Percentiles rank a stretch among this genome's conserved stretches.
Evolutionary conservation across 495 filamentous ascomycete species (phyloP).

Genomic region (Penicillium verhagenii): DNA sequence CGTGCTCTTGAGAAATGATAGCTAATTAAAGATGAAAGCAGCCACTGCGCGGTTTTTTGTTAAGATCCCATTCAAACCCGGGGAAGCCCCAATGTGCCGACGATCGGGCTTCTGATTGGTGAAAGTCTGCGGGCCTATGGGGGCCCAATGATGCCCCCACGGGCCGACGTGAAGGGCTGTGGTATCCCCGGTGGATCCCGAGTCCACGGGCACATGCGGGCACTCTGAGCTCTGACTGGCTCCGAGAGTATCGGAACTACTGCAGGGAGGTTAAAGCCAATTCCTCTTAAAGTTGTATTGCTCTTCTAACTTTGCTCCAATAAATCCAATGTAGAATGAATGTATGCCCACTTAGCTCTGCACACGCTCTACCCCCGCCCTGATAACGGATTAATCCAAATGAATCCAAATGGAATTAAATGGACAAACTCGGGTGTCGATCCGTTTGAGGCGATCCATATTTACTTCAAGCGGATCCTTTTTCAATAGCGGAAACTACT

Average conservation of each 20-base stretch:
- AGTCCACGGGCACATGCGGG: constrained; percentile 16
- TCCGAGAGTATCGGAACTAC: neutral
- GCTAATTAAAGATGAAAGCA: neutral
- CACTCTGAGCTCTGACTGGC: constrained; percentile 19
- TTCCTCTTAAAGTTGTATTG: constrained; percentile 27
- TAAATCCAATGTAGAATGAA: too few relatives aligned
- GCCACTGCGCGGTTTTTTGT: neutral
- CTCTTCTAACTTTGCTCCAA: too few relatives aligned
- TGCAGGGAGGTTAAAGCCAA: constrained; percentile 21
- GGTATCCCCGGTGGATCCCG: neutral
- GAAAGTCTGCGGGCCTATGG: constrained; percentile 10
- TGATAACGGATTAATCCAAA: neutral
- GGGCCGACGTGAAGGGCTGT: constrained; percentile 12
- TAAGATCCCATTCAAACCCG: constrained; percentile 17
- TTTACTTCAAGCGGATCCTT: neutral
- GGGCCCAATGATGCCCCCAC: constrained; percentile 5
- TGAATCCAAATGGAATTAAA: neutral
- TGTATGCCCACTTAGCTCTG: neutral
- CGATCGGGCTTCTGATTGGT: constrained; percentile 19
- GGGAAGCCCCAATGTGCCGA: constrained; percentile 21
- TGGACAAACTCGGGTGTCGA: neutral
- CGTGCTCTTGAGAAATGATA: neutral
- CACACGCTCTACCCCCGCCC: neutral
- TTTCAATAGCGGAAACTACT: neutral
- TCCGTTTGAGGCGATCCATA: neutral